Evolutionary conservation across 106 monocot species (phyloP), one percentile per base, ranked within the genome.

Genomic region (Agapanthus africanus): DNA sequence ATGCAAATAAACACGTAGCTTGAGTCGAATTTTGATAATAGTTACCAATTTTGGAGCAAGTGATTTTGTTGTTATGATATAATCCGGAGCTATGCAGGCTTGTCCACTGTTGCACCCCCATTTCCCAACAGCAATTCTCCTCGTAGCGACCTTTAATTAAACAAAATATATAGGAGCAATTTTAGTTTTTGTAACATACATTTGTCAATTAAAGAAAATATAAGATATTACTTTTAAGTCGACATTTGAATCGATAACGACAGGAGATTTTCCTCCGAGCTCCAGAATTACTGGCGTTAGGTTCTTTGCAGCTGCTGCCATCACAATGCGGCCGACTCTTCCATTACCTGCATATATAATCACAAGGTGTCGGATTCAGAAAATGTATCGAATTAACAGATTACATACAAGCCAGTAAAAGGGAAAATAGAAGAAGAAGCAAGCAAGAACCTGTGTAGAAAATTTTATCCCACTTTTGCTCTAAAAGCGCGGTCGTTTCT

Each of bases 401-500:
- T 44, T 44, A 44, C 42, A 44, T 0, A 0, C 11, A 44, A 44
- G 16, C 9, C 9, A 44, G 9, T 44, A 16, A 44, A 16, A 44
- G 42, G 42, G 42, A 47, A 47, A 47, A 47, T 14, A 46, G 19
- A 46, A 46, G 19, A 47, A 47, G 19, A 47, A 5, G 28, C 32
- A 61, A 10, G 11, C 31, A 32, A 15, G 13, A 71, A 88, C 93
- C 93, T 89, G 93, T 93, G 62, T 89, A 93, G 18, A 89, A 77
- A 67, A 93, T 93, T 72, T 93, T 93, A 59, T 93, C 93, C 89
- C 89, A 93, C 60, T 82, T 89, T 60, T 86, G 86, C 52, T 89
- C 89, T 57, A 93, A 57, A 66, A 93, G 81, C 40, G 77, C 81
- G 39, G 86, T 83, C 50, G 89, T 83, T 78, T 84, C 86, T 27